Evolutionary conservation across 2,329 filamentous ascomycete species (phyloP).

Genomic region (Trematosphaeria pertusa): DNA sequence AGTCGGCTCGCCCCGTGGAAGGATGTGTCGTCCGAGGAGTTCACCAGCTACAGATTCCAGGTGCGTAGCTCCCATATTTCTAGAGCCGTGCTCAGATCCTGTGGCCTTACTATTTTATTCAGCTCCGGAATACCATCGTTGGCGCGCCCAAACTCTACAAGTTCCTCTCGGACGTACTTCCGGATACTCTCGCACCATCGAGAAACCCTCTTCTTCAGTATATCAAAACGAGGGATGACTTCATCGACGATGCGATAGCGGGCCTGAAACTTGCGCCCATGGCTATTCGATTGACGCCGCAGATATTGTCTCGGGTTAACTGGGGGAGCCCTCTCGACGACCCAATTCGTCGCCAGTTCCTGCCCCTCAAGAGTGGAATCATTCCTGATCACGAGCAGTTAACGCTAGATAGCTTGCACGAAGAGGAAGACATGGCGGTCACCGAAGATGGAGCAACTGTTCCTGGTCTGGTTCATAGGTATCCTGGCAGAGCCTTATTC

Average conservation of each 20-base stretch:
- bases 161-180: slow-evolving; percentile 61
- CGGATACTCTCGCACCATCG: slow-evolving; percentile 54
- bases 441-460: too few relatives aligned
- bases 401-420: slow-evolving; percentile 65
- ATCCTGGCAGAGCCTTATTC: slow-evolving; percentile 68
- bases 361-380: slow-evolving; percentile 63
- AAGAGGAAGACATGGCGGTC: slow-evolving; percentile 62
- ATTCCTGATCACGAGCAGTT: slow-evolving; percentile 62
- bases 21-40: slow-evolving; percentile 56
- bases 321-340: slow-evolving; percentile 67
- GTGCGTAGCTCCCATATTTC: slow-evolving; percentile 54
- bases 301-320: slow-evolving; percentile 65
- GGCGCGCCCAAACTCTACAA: slow-evolving; percentile 54
- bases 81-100: too few relatives aligned
- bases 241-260: slow-evolving; percentile 61
- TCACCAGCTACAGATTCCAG: slow-evolving; percentile 63
- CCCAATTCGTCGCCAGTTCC: slow-evolving; percentile 66
- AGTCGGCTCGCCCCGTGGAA: slow-evolving; percentile 59
- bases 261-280: slow-evolving; percentile 65
- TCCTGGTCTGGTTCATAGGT: slow-evolving; percentile 67
- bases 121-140: slow-evolving; percentile 61
- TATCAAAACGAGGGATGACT: slow-evolving; percentile 58
- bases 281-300: slow-evolving; percentile 67
- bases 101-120: too few relatives aligned
- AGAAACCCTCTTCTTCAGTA: slow-evolving; percentile 38